These are phyloP conservation scores for Acacia acuminata DNA, from an alignment of 306 rosid species.

Conservation along the genomic window DNA sequence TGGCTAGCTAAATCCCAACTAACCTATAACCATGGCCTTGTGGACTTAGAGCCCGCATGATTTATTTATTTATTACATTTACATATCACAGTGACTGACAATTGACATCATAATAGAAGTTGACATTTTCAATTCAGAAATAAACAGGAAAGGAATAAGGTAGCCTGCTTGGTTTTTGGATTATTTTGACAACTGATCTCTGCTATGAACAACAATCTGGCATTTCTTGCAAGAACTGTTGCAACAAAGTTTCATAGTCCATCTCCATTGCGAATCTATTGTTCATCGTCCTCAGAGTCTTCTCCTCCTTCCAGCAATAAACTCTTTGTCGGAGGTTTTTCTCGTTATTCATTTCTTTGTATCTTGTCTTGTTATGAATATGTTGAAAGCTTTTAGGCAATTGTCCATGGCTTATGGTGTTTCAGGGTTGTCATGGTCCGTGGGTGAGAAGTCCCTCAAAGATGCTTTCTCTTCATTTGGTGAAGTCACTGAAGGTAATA, in stretches of 20 bases:
- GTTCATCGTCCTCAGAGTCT: slow-evolving; percentile 44
- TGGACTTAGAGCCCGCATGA: no score
- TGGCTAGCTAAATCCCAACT: no score
- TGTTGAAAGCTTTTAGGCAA: neutral
- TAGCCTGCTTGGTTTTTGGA: neutral
- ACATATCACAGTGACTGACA: neutral
- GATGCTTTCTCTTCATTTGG: slow-evolving; percentile 88
- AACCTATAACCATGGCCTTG: no score
- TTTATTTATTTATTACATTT: no score
- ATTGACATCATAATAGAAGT: neutral
- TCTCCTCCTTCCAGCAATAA: slow-evolving; percentile 48
- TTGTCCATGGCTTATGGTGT: slow-evolving; percentile 17
- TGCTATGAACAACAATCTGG: slow-evolving; percentile 28
- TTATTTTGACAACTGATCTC: neutral
- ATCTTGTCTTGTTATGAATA: neutral
- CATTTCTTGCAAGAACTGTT: slow-evolving; percentile 16
- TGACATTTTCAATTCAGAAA: neutral
- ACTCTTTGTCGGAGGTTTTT: slow-evolving; percentile 82
- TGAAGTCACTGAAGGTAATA: slow-evolving; percentile 73
- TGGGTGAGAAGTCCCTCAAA: slow-evolving; percentile 75
- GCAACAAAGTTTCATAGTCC: slow-evolving; percentile 28
- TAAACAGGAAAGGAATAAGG: neutral
- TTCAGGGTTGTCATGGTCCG: slow-evolving; percentile 86
- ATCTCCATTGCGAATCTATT: slow-evolving; percentile 40
- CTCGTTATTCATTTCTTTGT: neutral